These are phyloP conservation scores for Coniochaeta ligniaria DNA, from an alignment of 2,329 filamentous ascomycete species.

Conservation along the genomic window DNA sequence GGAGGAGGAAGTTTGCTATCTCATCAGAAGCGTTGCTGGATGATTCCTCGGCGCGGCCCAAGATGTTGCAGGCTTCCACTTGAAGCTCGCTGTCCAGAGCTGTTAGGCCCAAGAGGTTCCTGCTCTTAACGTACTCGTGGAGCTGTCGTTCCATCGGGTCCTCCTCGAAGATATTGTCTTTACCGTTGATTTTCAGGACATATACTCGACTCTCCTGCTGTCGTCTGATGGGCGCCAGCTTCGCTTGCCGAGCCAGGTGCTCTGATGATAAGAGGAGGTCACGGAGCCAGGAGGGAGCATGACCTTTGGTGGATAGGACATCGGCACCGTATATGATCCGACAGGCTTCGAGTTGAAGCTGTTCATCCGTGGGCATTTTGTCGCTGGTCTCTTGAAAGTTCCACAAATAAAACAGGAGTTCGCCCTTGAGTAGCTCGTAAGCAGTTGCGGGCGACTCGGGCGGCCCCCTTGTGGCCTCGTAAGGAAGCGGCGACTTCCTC, in stretches of 20 bases:
- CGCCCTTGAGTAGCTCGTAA: slow-evolving; percentile 55
- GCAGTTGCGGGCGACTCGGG: slow-evolving; percentile 44
- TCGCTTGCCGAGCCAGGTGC: slow-evolving; percentile 32
- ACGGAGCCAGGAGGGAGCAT: slow-evolving; percentile 45
- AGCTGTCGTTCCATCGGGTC: slow-evolving; percentile 50
- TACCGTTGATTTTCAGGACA: slow-evolving; percentile 48
- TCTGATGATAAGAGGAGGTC: slow-evolving; percentile 48
- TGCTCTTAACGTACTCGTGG: slow-evolving; percentile 44
- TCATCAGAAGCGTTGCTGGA: slow-evolving; percentile 40
- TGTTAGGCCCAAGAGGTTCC: slow-evolving; percentile 47
- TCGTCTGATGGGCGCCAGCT: slow-evolving; percentile 38
- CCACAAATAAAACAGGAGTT: slow-evolving; percentile 44
- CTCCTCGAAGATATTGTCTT: slow-evolving; percentile 48
- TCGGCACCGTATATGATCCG: slow-evolving; percentile 50
- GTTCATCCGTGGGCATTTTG: slow-evolving; percentile 37
- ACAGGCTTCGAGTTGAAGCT: slow-evolving; percentile 52
- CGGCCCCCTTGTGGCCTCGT: slow-evolving; percentile 35
- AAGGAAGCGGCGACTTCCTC: slow-evolving; percentile 49
- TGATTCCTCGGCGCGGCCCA: slow-evolving; percentile 48
- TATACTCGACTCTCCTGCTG: slow-evolving; percentile 39
- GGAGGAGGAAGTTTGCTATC: slow-evolving; percentile 49
- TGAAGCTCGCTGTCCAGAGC: slow-evolving; percentile 54
- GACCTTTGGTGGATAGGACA: slow-evolving; percentile 30
- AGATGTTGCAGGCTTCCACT: slow-evolving; percentile 48
- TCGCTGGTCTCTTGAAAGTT: slow-evolving; percentile 35